Evolutionary conservation across 371 early-diverging fungal genomes (phyloP).

Genomic region (Mortierella sp.): DNA sequence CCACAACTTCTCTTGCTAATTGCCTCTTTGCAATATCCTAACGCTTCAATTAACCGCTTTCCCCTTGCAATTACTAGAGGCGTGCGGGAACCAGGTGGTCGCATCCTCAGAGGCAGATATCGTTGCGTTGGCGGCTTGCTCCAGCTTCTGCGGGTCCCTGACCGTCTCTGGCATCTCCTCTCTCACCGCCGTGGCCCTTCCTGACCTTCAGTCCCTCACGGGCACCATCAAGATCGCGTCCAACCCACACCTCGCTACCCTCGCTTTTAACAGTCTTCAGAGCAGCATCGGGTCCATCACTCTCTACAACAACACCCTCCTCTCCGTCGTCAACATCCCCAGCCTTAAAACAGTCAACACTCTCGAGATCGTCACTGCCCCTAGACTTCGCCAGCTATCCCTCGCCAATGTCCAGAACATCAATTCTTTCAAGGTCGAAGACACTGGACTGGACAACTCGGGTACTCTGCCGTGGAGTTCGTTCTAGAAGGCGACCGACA

Average conservation of each 20-base stretch:
- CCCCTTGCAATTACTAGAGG: background rate
- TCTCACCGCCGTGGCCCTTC: slow-evolving; percentile 56
- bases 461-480: slow-evolving; percentile 41
- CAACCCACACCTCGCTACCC: slow-evolving; percentile 57
- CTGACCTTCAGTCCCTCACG: slow-evolving; percentile 60
- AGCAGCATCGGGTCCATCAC: slow-evolving; percentile 61
- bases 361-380: slow-evolving; percentile 63
- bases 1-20: background rate
- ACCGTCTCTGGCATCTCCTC: slow-evolving; percentile 58
- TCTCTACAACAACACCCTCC: slow-evolving; percentile 62
- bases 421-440: slow-evolving; percentile 61
- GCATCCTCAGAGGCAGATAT: slow-evolving; percentile 63
- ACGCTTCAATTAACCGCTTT: background rate
- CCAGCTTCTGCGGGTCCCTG: slow-evolving; percentile 61
- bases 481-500: slow-evolving; percentile 46
- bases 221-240: slow-evolving; percentile 62
- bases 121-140: slow-evolving; percentile 62
- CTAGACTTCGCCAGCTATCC: slow-evolving; percentile 59
- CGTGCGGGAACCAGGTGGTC: slow-evolving; percentile 51
- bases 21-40: background rate
- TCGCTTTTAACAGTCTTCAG: slow-evolving; percentile 63
- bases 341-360: slow-evolving; percentile 53
- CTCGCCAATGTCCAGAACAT: slow-evolving; percentile 59
- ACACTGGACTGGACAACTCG: slow-evolving; percentile 62
- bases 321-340: slow-evolving; percentile 59